Evolutionary conservation across 176 grass and related monocot genomes (phyloP), one percentile per base, ranked within the genome.

Genomic region (Puya raimondii): DNA sequence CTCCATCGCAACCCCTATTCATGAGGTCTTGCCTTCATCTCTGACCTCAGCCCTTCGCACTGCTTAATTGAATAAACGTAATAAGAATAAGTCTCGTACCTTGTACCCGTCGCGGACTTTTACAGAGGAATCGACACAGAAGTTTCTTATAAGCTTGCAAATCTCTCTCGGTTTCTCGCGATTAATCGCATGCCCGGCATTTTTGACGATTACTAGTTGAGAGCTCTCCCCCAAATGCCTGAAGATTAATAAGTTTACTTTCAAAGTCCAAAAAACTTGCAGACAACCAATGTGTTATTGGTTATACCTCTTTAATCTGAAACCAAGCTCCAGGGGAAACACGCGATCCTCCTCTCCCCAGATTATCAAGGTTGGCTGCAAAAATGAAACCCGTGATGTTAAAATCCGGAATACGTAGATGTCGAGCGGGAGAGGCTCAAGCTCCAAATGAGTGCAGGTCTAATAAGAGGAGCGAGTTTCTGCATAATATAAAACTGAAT

Each of bases 181-280:
- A 53, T 93, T 99, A 52, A 93, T 84, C 15, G 89, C 94, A 59
- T 99, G 94, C 16, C 94, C 89, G 59, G 94, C 87, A 53, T 90
- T 85, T 20, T 61, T 87, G 72, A 93, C 86, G 21, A 88, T 79
- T 67, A 84, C 82, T 76, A 99, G 67, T n/a, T 84, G 80, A 57
- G 94, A 83, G 53, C 76, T 88, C 4, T 85, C 94, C 17, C 53
- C 75, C 9, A 99, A 86, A 93, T 93, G 94, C 72, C 94, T 99
- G 88, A 13, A 52, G 51, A 42, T 42, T 61, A 61, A 61, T 10
- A n/a, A 61, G 21, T 22, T 71, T 64, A 70, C 68, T 42, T 80
- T 86, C 66, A 20, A 65, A 14, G 33, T 42, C 4, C 4, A 69
- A 51, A 63, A 14, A 67, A 57, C 9, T 64, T 80, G 61, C 11